Evolutionary conservation across 352 stramenopile genomes (phyloP).

Genomic region (Phytopythium chamaehyphon): DNA sequence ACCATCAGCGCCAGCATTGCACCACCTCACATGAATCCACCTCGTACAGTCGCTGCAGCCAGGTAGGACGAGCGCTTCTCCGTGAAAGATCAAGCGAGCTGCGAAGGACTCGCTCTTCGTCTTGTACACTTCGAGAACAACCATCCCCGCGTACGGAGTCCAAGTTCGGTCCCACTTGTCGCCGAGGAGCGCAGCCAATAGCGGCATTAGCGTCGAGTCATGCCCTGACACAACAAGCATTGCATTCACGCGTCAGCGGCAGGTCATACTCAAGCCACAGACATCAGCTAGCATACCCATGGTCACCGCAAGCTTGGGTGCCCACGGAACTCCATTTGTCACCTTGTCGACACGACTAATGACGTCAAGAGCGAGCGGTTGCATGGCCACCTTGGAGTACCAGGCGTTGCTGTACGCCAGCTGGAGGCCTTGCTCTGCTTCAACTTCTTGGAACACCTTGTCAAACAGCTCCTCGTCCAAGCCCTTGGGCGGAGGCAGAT

Average conservation of each 20-base stretch:
- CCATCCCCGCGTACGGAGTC: slow-evolving; percentile 80
- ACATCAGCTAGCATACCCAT: slow-evolving; percentile 41
- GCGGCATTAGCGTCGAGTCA: slow-evolving; percentile 85
- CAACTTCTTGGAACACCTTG: slow-evolving; percentile 73
- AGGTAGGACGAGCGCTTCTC: slow-evolving; percentile 59
- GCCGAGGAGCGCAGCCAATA: slow-evolving; percentile 63
- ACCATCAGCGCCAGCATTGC: slow-evolving; percentile 10
- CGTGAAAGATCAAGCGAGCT: slow-evolving; percentile 71
- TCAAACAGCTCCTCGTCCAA: slow-evolving; percentile 71
- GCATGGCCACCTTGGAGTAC: slow-evolving; percentile 83
- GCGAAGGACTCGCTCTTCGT: slow-evolving; percentile 46
- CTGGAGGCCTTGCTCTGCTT: slow-evolving; percentile 54
- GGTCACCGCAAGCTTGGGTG: slow-evolving; percentile 63
- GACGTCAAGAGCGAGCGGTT: slow-evolving; percentile 73
- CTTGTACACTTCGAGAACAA: slow-evolving; percentile 82
- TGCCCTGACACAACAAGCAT: slow-evolving; percentile 17
- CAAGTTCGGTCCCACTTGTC: slow-evolving; percentile 81
- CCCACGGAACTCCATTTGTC: slow-evolving; percentile 30
- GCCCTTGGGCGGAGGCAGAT: slow-evolving; percentile 50
- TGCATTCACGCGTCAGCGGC: not conserved
- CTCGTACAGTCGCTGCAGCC: slow-evolving; percentile 69
- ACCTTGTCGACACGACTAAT: slow-evolving; percentile 49
- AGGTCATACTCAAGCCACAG: slow-evolving; percentile 4
- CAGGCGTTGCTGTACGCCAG: slow-evolving; percentile 75
- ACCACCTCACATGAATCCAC: not conserved